These are phyloP conservation scores for Gelatoporia subvermispora DNA, from an alignment of 768 basidiomycete species.

Conservation along the genomic window DNA sequence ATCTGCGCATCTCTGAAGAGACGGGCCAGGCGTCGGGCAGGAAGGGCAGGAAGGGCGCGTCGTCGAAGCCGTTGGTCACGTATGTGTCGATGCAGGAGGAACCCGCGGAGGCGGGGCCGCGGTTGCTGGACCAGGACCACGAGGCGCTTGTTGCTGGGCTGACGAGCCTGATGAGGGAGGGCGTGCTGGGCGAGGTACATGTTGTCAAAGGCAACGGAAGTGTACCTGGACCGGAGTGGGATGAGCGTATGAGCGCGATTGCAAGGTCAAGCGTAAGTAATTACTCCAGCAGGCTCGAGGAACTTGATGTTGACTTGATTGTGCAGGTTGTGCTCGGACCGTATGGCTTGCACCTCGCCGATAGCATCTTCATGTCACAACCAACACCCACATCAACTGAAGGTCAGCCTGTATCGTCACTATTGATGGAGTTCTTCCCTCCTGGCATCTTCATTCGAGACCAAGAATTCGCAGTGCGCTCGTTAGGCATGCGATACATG, in stretches of 20 bases:
- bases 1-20: conserved; percentile 30
- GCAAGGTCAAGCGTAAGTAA: conserved; percentile 60
- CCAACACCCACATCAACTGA: conserved; percentile 3
- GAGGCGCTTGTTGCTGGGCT: conserved; percentile 55
- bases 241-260: conserved; percentile 58
- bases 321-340: conserved; percentile 56
- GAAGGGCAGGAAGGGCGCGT: conserved; percentile 19
- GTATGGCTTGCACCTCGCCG: conserved; percentile 57
- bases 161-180: conserved; percentile 39
- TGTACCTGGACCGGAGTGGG: conserved; percentile 46
- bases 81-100: conserved; percentile 65
- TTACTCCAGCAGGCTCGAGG: neutral
- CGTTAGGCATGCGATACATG: conserved; percentile 51
- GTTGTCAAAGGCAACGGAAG: conserved; percentile 42
- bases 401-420: conserved; percentile 27
- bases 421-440: conserved; percentile 77
- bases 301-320: conserved; percentile 6
- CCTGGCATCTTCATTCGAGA: conserved; percentile 60
- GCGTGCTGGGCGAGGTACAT: conserved; percentile 46
- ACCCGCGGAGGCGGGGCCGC: conserved; percentile 33
- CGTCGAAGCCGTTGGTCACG: conserved; percentile 48
- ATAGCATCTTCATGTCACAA: conserved; percentile 58
- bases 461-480: conserved; percentile 49
- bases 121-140: conserved; percentile 53
- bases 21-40: conserved; percentile 43